A percentile compares a stretch with the other conserved stretches of the same genome.
phyloP scores from a whole-genome alignment of 2,329 filamentous ascomycete genomes.

The Lasiodiplodia sp. region DNA sequence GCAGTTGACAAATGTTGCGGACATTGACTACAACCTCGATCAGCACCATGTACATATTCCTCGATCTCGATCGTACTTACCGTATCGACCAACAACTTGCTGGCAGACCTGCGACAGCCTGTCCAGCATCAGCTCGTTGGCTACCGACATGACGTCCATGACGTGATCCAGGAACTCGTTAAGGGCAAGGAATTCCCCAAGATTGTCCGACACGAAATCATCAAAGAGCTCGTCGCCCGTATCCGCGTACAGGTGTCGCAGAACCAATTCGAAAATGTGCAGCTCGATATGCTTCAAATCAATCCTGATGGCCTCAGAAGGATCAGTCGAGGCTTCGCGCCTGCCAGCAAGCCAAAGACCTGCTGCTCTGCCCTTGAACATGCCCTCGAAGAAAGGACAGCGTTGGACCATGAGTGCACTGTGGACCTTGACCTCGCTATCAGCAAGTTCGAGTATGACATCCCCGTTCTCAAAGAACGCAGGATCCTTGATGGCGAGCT shows the following conservation, averaged over 20 bases:
- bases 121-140: slow-evolving; percentile 96
- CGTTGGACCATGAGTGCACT: slow-evolving; percentile 80
- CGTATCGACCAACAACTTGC: slow-evolving; percentile 78
- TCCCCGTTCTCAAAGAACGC: slow-evolving; percentile 82
- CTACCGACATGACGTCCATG: slow-evolving; percentile 86
- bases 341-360: slow-evolving; percentile 84
- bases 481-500: slow-evolving; percentile 70
- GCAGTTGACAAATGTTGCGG: slow-evolving; percentile 82
- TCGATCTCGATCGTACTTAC: slow-evolving; percentile 49
- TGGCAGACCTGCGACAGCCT: slow-evolving; percentile 90
- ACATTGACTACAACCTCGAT: slow-evolving; percentile 66
- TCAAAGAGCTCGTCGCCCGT: slow-evolving; percentile 82
- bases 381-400: slow-evolving; percentile 89
- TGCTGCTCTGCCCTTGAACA: slow-evolving; percentile 86
- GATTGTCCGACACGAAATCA: slow-evolving; percentile 70
- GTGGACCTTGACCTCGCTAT: slow-evolving; percentile 74
- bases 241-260: slow-evolving; percentile 85
- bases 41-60: slow-evolving; percentile 37
- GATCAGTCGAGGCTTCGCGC: slow-evolving; percentile 57
- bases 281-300: slow-evolving; percentile 83
- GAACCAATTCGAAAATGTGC: slow-evolving; percentile 77
- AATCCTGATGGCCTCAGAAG: slow-evolving; percentile 66
- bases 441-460: slow-evolving; percentile 78
- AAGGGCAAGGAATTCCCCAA: slow-evolving; percentile 55
- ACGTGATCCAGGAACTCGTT: slow-evolving; percentile 90